Evolutionary conservation across 1,139 yeast genomes (phyloP).

Genomic region (Pichia inconspicua): DNA sequence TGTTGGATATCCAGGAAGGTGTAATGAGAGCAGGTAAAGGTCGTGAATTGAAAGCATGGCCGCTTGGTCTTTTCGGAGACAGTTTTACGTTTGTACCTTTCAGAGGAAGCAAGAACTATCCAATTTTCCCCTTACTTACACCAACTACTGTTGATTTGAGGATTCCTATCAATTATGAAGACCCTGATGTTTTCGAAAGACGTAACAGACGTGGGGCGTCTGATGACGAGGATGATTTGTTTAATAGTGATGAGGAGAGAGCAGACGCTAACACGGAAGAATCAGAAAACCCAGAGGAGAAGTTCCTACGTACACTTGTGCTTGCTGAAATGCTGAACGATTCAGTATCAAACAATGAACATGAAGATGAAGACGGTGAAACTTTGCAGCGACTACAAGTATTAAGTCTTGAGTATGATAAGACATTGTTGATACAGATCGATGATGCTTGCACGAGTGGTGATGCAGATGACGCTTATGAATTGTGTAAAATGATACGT

Average conservation of each 20-base stretch:
- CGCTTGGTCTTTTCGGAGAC: conserved; percentile 67
- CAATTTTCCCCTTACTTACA: conserved; percentile 72
- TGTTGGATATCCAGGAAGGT: conserved; percentile 59
- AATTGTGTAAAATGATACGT: conserved; percentile 60
- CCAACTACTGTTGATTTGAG: conserved; percentile 70
- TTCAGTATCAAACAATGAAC: conserved; percentile 32
- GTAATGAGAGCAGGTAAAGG: conserved; percentile 43
- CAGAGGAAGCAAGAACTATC: conserved; percentile 46
- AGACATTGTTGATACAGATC: conserved; percentile 64
- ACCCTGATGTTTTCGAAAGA: conserved; percentile 20
- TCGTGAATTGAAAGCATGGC: conserved; percentile 64
- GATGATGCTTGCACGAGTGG: conserved; percentile 71
- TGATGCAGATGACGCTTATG: conserved; percentile 57
- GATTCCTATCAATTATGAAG: conserved; percentile 44
- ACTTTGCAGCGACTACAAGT: conserved; percentile 40
- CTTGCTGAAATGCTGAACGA: conserved; percentile 45
- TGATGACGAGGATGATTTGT: conserved; percentile 28
- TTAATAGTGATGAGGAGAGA: conserved; percentile 21
- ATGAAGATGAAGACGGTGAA: conserved; percentile 31
- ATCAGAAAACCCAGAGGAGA: conserved; percentile 31
- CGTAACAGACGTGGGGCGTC: conserved; percentile 1
- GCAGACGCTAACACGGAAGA: conserved; percentile 16
- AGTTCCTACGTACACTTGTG: conserved; percentile 39
- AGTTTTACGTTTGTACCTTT: conserved; percentile 66
- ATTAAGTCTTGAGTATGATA: conserved; percentile 55